Conservation (phyloP, 441 rosid species). For the Croton setiger region DNA sequence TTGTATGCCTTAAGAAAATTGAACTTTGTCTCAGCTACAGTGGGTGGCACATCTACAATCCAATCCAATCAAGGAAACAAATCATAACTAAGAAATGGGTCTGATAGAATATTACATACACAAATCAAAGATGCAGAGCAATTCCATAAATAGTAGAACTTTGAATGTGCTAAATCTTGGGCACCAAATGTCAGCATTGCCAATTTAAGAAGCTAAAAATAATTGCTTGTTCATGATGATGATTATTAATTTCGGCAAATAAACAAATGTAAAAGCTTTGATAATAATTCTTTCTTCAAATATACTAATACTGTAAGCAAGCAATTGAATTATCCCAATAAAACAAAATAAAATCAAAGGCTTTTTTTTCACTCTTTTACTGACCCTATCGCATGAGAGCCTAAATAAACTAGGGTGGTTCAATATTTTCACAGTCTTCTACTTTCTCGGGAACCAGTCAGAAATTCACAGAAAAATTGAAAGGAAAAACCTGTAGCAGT, state of each 20-base stretch:
- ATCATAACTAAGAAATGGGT: constrained; percentile 11
- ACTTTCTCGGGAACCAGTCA: neutral
- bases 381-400: too few relatives aligned
- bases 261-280: neutral
- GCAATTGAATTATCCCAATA: neutral
- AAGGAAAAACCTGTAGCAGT: constrained; percentile 40
- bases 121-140: neutral
- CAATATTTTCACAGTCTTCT: neutral
- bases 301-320: neutral
- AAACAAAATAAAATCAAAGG: neutral
- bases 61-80: constrained; percentile 16
- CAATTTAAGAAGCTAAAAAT: neutral
- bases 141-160: neutral
- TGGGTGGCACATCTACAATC: constrained; percentile 72
- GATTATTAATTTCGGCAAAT: neutral
- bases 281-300: neutral
- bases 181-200: neutral
- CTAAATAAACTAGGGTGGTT: neutral
- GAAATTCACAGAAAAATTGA: neutral
- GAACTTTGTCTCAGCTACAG: constrained; percentile 79
- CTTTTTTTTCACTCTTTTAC: neutral
- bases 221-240: neutral
- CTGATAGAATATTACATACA: neutral
- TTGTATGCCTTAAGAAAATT: constrained; percentile 76
- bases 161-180: neutral